These are phyloP conservation scores for Fallopia convolvulus DNA, from an alignment of 148 eudicot species.

Conservation along the genomic window DNA sequence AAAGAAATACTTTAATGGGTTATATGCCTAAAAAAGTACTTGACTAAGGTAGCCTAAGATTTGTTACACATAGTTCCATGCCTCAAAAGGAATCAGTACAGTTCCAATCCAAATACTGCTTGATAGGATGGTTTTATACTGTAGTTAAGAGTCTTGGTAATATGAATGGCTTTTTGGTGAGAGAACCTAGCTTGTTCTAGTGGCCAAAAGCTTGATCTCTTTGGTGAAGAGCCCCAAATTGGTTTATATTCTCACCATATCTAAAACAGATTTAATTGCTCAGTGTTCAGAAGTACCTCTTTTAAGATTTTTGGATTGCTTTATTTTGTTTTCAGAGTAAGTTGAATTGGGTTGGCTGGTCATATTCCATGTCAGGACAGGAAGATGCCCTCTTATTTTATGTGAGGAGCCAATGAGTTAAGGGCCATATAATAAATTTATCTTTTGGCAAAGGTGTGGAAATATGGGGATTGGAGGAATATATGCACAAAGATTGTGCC, in stretches of 20 bases:
- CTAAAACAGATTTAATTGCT: not conserved
- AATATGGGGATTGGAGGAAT: constrained; percentile 9
- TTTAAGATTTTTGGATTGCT: not conserved
- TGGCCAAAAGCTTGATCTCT: constrained; percentile 1
- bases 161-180: not conserved
- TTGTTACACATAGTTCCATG: too few species aligned
- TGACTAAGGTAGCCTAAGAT: too few species aligned
- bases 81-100: too few species aligned
- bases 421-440: not conserved
- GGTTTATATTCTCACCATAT: constrained; percentile 10
- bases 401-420: constrained; percentile 1
- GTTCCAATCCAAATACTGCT: not conserved
- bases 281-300: not conserved
- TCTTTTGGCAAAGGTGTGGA: constrained; percentile 5
- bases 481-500: constrained; percentile 9
- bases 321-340: not conserved
- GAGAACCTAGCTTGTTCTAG: not conserved
- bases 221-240: constrained; percentile 3
- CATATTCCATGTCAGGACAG: constrained; percentile 6
- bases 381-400: constrained; percentile 7
- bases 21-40: too few species aligned
- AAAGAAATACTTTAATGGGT: too few species aligned
- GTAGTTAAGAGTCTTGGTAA: not conserved
- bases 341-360: not conserved
- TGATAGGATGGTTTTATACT: constrained; percentile 5